Evolutionary conservation across 1,139 yeast species (phyloP).

Genomic region (Nematodospora anomalae): DNA sequence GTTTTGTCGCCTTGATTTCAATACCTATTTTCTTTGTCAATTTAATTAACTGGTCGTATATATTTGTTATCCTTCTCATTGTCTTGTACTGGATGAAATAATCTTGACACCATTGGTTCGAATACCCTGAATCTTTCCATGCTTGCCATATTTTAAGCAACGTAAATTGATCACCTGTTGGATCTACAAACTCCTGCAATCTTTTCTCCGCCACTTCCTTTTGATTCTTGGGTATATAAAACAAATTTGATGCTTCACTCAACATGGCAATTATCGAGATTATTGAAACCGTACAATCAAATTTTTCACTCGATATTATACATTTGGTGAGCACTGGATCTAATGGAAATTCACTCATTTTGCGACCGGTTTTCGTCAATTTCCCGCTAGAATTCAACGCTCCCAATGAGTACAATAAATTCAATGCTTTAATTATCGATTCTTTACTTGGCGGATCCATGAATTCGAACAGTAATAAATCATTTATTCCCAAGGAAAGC

Average conservation of each 20-base stretch:
- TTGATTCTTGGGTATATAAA: slow-evolving; percentile 72
- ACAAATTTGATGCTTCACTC: slow-evolving; percentile 75
- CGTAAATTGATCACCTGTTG: slow-evolving; percentile 71
- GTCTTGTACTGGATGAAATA: slow-evolving; percentile 77
- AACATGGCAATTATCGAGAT: slow-evolving; percentile 76
- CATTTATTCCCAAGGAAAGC: slow-evolving; percentile 78
- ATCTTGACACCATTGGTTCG: slow-evolving; percentile 85
- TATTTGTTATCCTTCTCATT: slow-evolving; percentile 65
- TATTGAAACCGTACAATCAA: slow-evolving; percentile 63
- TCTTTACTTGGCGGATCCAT: slow-evolving; percentile 82
- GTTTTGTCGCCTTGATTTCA: slow-evolving; percentile 19
- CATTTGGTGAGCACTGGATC: slow-evolving; percentile 88
- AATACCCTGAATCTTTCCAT: slow-evolving; percentile 72
- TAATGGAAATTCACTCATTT: slow-evolving; percentile 91
- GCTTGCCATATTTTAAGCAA: slow-evolving; percentile 71
- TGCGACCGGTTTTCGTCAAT: slow-evolving; percentile 74
- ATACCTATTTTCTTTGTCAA: slow-evolving; percentile 65
- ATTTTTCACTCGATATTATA: slow-evolving; percentile 59
- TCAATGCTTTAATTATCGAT: slow-evolving; percentile 73
- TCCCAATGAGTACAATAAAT: slow-evolving; percentile 78
- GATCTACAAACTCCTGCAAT: slow-evolving; percentile 46
- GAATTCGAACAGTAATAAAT: slow-evolving; percentile 80
- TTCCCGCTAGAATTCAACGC: slow-evolving; percentile 81
- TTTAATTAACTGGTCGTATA: slow-evolving; percentile 66
- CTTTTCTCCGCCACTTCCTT: slow-evolving; percentile 65